Evolutionary conservation across 257 asterid genomes (phyloP).

Genomic region (Scutellaria baicalensis): DNA sequence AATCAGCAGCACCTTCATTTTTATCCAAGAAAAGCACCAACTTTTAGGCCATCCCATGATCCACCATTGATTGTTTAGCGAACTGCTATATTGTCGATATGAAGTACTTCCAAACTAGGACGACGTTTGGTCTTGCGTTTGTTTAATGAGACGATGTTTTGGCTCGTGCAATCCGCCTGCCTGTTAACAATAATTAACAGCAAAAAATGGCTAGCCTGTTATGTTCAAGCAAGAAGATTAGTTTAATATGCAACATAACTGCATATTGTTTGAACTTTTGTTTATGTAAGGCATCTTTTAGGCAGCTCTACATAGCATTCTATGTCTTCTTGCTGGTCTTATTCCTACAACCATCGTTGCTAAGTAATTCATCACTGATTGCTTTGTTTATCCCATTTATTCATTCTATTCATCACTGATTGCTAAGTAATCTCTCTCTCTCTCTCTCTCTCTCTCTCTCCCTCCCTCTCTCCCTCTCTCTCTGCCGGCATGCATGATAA

Average conservation of each 20-base stretch:
- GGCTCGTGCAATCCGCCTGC: constrained; percentile 21
- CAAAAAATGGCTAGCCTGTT: neutral
- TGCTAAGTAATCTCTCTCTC: too few species aligned
- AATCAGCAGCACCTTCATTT: neutral
- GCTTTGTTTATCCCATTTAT: too few species aligned
- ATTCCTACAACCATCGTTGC: neutral
- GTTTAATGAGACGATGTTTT: neutral
- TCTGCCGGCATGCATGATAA: neutral
- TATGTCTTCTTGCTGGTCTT: neutral
- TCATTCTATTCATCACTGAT: neutral
- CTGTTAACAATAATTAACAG: constrained; percentile 15
- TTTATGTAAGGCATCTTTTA: neutral
- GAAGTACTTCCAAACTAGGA: neutral
- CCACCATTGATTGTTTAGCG: neutral
- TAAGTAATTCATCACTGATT: neutral
- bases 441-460: neutral
- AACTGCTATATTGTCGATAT: too few species aligned
- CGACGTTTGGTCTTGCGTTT: neutral
- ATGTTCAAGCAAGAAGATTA: neutral
- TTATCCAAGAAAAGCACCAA: too few species aligned
- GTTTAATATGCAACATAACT: neutral
- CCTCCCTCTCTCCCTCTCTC: neutral
- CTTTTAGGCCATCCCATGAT: neutral
- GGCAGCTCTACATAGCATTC: neutral
- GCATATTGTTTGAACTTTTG: constrained; percentile 6